Percentiles rank a stretch among this genome's conserved stretches.
phyloP scores from a whole-genome alignment of 2,329 filamentous ascomycete genomes.

The Thelonectria discophora region DNA sequence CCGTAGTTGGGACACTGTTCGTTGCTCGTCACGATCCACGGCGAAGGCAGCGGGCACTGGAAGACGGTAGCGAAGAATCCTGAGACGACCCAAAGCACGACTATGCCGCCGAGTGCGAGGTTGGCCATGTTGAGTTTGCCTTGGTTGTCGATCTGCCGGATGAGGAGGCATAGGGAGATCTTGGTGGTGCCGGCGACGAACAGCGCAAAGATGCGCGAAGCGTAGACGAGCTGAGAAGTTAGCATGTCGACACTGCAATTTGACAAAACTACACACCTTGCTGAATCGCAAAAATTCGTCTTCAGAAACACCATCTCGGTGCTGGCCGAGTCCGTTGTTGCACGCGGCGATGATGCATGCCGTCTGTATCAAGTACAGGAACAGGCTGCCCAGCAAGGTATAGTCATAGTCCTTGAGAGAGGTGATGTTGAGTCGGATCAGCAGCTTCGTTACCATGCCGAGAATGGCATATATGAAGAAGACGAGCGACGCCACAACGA shows the following conservation, averaged over 20 bases:
- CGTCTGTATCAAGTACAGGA: slow-evolving; percentile 35
- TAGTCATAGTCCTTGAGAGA: slow-evolving; percentile 37
- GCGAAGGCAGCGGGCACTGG: slow-evolving; percentile 30
- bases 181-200: slow-evolving; percentile 33
- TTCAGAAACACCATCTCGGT: slow-evolving; percentile 18
- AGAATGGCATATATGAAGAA: slow-evolving; percentile 37
- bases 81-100: slow-evolving; percentile 24
- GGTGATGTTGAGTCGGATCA: slow-evolving; percentile 38
- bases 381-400: slow-evolving; percentile 10
- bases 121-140: slow-evolving; percentile 31
- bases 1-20: slow-evolving; percentile 28
- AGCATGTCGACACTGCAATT: background rate
- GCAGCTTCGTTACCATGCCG: slow-evolving; percentile 32
- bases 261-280: slow-evolving; percentile 24
- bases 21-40: slow-evolving; percentile 24
- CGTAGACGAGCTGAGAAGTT: slow-evolving; percentile 22
- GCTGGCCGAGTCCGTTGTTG: slow-evolving; percentile 27
- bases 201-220: slow-evolving; percentile 30
- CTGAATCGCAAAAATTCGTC: slow-evolving; percentile 22
- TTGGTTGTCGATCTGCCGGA: slow-evolving; percentile 34
- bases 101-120: slow-evolving; percentile 16
- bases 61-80: slow-evolving; percentile 31
- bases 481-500: slow-evolving; percentile 33
- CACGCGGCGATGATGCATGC: slow-evolving; percentile 33
- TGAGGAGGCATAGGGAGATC: slow-evolving; percentile 35